phyloP scores from a whole-genome alignment of 495 filamentous ascomycete species.

The Xanthoparmelia taractica region DNA sequence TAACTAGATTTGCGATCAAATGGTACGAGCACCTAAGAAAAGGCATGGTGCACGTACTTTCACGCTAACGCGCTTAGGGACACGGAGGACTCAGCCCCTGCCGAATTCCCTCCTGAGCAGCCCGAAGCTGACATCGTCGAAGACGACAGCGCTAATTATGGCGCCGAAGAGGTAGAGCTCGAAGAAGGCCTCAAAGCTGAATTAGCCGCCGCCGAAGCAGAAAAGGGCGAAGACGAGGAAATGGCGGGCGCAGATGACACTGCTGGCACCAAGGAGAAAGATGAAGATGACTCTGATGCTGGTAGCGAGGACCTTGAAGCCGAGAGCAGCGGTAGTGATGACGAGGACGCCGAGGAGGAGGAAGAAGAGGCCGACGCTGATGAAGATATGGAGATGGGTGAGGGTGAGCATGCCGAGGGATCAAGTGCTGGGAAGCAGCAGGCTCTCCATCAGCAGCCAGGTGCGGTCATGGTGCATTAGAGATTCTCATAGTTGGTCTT shows the following conservation, averaged over 20 bases:
- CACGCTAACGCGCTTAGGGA: slow-evolving; percentile 52
- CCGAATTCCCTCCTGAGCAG: slow-evolving; percentile 95
- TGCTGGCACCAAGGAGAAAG: slow-evolving; percentile 54
- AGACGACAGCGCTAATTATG: slow-evolving; percentile 80
- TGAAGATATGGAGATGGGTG: slow-evolving; percentile 79
- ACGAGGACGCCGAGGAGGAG: slow-evolving; percentile 72
- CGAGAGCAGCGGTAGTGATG: slow-evolving; percentile 80
- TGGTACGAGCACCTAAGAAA: slow-evolving; percentile 52
- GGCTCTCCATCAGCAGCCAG: slow-evolving; percentile 30
- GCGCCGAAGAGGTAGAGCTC: slow-evolving; percentile 60
- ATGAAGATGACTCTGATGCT: slow-evolving; percentile 72
- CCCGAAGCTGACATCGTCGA: slow-evolving; percentile 82
- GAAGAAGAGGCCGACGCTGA: slow-evolving; percentile 59
- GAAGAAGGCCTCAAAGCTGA: slow-evolving; percentile 49
- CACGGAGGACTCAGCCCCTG: slow-evolving; percentile 86
- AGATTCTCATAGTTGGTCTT: background rate
- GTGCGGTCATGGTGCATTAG: slow-evolving; percentile 48
- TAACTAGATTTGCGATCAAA: slow-evolving; percentile 98
- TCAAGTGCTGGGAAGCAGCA: slow-evolving; percentile 31
- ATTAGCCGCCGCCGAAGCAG: slow-evolving; percentile 49
- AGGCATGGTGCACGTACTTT: background rate
- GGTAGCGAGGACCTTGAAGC: slow-evolving; percentile 94
- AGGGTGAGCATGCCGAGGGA: slow-evolving; percentile 37
- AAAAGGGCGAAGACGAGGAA: slow-evolving; percentile 59
- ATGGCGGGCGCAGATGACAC: slow-evolving; percentile 69